Evolutionary conservation across 2,329 filamentous ascomycete species (phyloP), one percentile per base, ranked within the genome.

Genomic region (Phoma herbarum): DNA sequence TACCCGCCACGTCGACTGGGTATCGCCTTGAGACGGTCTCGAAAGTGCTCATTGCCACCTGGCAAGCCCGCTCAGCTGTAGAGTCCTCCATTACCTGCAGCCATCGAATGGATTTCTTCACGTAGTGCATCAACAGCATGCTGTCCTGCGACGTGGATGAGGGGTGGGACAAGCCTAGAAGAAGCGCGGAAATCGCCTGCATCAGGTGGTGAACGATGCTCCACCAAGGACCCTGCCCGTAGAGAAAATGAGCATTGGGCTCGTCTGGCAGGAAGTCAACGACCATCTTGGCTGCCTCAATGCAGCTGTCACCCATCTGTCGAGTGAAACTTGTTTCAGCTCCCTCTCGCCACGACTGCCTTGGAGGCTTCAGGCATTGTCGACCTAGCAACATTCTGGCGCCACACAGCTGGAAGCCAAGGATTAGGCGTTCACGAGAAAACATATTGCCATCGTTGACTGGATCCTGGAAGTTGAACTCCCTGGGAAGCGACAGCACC

Each of bases 191-290:
- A 3, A 72, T 63, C 0, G 78, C 75, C 62, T 80, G 79, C 69
- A 79, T 76, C 22, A 80, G 54, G 45, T 77, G 70, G 26, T 74
- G 70, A n/a, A 79, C 64, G 25, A 77, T 62, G 52, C 72, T 75
- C 77, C 77, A 80, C 79, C 79, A 81, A 3, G 79, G 79, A 1
- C 72, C 72, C 22, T 71, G 65, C 33, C 72, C 57, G 52, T 78
- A 77, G 6, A 74, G 47, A 31, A 64, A 63, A 2, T 71, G 52
- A 11, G 74, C 57, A 55, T 70, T 63, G 1, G 70, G 64, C 49
- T 73, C 65, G 20, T 75, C 70, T 2, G 77, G 78, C 4, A 80
- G 63, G n/a, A 78, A 58, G 18, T 73, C 67, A 6, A 77, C 48
- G 29, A 76, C 62, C 3, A 63, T 65, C 47, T 67, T 71, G 2